These are phyloP conservation scores for Alnus rubra DNA, from an alignment of 306 rosid genomes.

Conservation along the genomic window DNA sequence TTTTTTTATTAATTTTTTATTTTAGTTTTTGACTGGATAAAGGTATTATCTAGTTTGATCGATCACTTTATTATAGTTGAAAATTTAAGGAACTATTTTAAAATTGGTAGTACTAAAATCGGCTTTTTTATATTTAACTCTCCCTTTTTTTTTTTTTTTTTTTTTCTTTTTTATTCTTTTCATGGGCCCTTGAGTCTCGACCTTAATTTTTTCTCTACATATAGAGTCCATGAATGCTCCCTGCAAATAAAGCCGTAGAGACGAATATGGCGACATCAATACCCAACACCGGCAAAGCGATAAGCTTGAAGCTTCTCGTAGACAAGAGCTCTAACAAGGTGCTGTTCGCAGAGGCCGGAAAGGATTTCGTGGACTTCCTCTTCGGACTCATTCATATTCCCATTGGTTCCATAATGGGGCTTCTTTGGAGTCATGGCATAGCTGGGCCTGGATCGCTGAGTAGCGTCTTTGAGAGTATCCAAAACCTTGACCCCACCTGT, in stretches of 20 bases:
- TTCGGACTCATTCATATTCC: not conserved
- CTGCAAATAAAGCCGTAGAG: not conserved
- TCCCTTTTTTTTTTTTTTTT: too few relatives aligned
- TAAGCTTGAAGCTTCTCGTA: not conserved
- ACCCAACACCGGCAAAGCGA: not conserved
- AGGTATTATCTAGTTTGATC: too few relatives aligned
- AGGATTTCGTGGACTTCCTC: slow-evolving; percentile 7
- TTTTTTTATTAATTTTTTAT: too few relatives aligned
- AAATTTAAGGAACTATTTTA: too few relatives aligned
- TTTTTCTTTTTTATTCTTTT: too few relatives aligned
- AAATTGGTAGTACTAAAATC: too few relatives aligned
- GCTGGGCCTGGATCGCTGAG: not conserved
- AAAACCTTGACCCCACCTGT: not conserved
- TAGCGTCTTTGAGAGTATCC: not conserved
- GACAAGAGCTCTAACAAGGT: not conserved
- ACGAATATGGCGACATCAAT: not conserved
- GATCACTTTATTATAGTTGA: too few relatives aligned
- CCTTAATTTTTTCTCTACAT: not conserved
- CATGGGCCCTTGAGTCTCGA: too few relatives aligned
- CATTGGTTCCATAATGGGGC: not conserved
- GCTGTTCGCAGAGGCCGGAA: not conserved
- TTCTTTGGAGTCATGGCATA: not conserved
- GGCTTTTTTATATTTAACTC: too few relatives aligned
- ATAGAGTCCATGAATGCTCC: not conserved
- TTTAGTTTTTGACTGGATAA: too few relatives aligned